Conservation (phyloP, 805 yeast species). For the Wickerhamiella parazyma region DNA sequence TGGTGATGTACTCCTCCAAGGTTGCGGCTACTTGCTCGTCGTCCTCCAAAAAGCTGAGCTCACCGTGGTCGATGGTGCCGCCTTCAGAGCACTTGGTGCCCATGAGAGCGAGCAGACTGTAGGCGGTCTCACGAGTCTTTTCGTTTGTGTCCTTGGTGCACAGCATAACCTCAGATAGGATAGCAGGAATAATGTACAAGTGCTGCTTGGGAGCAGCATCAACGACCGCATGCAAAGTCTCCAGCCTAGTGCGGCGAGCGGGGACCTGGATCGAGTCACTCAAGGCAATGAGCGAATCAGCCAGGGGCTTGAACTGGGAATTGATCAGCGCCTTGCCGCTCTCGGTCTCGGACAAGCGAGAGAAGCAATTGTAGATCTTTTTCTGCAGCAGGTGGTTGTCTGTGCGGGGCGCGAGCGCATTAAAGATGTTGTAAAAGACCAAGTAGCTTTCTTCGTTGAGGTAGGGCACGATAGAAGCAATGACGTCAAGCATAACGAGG, state of each 20-base stretch:
- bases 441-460: constrained; percentile 37
- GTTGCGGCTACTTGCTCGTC: constrained; percentile 56
- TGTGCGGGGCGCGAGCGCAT: constrained; percentile 13
- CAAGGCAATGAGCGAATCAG: constrained; percentile 37
- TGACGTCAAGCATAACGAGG: constrained; percentile 81
- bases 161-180: constrained; percentile 76
- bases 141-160: constrained; percentile 89
- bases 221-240: constrained; percentile 49
- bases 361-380: constrained; percentile 61
- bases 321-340: constrained; percentile 31
- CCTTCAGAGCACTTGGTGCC: constrained; percentile 58
- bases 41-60: constrained; percentile 53
- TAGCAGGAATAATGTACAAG: constrained; percentile 63
- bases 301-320: constrained; percentile 31
- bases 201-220: constrained; percentile 49
- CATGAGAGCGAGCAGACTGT: constrained; percentile 60
- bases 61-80: constrained; percentile 50
- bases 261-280: constrained; percentile 41
- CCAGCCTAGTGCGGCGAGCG: constrained; percentile 68
- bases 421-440: constrained; percentile 17
- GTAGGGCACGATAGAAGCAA: constrained; percentile 75
- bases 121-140: constrained; percentile 73
- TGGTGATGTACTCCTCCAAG: constrained; percentile 72
- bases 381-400: constrained; percentile 66
- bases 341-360: constrained; percentile 57